Evolutionary conservation across 768 basidiomycete genomes (phyloP).

Genomic region (Lentinus tigrinus): DNA sequence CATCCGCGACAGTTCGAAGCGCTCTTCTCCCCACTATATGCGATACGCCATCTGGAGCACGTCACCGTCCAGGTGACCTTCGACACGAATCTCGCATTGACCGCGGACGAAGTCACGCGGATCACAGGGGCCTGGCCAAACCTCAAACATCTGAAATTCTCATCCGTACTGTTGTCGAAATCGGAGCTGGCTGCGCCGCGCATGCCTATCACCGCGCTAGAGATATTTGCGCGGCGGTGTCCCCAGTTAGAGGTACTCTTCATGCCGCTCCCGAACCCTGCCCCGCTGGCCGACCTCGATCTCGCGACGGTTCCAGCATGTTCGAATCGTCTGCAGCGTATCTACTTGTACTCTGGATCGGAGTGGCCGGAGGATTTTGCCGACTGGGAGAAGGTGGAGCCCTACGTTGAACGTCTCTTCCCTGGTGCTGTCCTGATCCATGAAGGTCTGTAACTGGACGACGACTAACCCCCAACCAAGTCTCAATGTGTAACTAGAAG

Average conservation of each 20-base stretch:
- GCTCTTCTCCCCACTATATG: constrained; percentile 4
- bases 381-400: too few relatives aligned
- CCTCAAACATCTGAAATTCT: neutral
- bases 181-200: neutral
- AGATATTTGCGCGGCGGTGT: neutral
- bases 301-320: neutral
- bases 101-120: neutral
- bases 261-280: neutral
- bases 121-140: constrained; percentile 2
- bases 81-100: neutral
- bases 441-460: too few relatives aligned
- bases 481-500: too few relatives aligned
- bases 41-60: neutral
- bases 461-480: too few relatives aligned
- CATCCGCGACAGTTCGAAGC: neutral
- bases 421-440: too few relatives aligned
- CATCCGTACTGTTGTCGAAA: neutral
- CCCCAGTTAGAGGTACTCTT: neutral
- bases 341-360: neutral
- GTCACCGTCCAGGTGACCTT: neutral
- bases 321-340: neutral
- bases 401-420: too few relatives aligned
- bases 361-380: neutral
- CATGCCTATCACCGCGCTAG: neutral
- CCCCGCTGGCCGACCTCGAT: neutral